Evolutionary conservation across 2,329 filamentous ascomycete genomes (phyloP), one percentile per base, ranked within the genome.

Genomic region (Ophiostoma triangulosporum): DNA sequence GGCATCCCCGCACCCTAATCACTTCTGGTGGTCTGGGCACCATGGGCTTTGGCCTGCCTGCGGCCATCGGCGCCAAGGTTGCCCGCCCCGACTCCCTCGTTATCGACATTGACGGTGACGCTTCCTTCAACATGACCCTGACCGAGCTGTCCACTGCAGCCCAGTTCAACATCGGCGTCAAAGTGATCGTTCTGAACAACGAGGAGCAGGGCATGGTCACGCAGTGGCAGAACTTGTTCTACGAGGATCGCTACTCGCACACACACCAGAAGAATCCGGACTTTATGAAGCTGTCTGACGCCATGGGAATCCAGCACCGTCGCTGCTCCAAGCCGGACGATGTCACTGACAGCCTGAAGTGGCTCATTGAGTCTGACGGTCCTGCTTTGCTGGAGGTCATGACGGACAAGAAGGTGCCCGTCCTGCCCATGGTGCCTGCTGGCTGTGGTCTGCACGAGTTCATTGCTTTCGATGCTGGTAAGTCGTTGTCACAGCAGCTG

Each of bases 171-270:
- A 96, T 97, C 67, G 90, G 87, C 59, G 84, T 95, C 69, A 97
- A 97, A 78, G 78, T 97, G 57, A 88, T 97, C 62, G 76, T 97
- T 26, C 70, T 98, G 54, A 97, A 97, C 76, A 98, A 95, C 69
- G 89, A 95, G 69, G 89, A 97, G 70, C 91, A 96, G 71, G 91
- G 91, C 52, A 97, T 97, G 91, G 90, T 97, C 43, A 96, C 90
- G 1, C 91, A 96, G 72, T 97, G 91, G 91, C 91, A 97, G 71
- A 90, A 88, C 63, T 81, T 97, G 60, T 97, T 97, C 73, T 97
- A 95, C 73, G 86, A 95, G 68, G 89, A 96, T 65, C 83, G 91
- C 62, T 97, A 83, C 63, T 78, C 88, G 33, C 90, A 95, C 68
- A 96, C 91, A 0, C 91, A 97, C 68, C 90, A 95, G 72, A 77